phyloP scores from a whole-genome alignment of 2,329 filamentous ascomycete species.

The Aspergillaceae sp. region DNA sequence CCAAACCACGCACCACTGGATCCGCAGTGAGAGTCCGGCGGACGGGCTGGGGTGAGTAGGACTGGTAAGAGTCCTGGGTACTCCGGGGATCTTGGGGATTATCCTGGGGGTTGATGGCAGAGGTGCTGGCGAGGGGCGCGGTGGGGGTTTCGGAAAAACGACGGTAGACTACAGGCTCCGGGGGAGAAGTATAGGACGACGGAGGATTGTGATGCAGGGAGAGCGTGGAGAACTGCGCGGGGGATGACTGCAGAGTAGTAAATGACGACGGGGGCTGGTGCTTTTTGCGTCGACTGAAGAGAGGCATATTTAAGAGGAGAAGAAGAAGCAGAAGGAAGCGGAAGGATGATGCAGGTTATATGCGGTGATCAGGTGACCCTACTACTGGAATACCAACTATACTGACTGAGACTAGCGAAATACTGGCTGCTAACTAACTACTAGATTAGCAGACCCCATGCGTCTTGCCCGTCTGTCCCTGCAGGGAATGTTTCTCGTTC shows the following conservation, averaged over 20 bases:
- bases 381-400: too few relatives aligned
- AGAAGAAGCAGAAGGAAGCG: background rate
- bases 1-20: too few relatives aligned
- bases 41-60: background rate
- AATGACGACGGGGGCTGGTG: background rate
- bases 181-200: background rate
- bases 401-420: too few relatives aligned
- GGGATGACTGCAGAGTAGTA: background rate
- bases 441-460: constrained; percentile 65
- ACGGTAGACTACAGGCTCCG: background rate
- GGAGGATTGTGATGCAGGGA: background rate
- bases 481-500: constrained; percentile 75
- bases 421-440: too few relatives aligned
- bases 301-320: background rate
- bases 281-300: background rate
- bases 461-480: constrained; percentile 85
- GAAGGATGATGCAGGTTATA: background rate
- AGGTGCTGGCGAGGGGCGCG: background rate
- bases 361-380: background rate
- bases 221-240: background rate
- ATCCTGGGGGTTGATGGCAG: background rate
- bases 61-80: background rate
- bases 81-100: too few relatives aligned
- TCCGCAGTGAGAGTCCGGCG: background rate
- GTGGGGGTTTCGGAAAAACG: background rate